A percentile compares a stretch with the other conserved stretches of the same genome.
These are phyloP conservation scores for Naganishia sp. DNA, from an alignment of 1,284 basidiomycete genomes.

Conservation along the genomic window DNA sequence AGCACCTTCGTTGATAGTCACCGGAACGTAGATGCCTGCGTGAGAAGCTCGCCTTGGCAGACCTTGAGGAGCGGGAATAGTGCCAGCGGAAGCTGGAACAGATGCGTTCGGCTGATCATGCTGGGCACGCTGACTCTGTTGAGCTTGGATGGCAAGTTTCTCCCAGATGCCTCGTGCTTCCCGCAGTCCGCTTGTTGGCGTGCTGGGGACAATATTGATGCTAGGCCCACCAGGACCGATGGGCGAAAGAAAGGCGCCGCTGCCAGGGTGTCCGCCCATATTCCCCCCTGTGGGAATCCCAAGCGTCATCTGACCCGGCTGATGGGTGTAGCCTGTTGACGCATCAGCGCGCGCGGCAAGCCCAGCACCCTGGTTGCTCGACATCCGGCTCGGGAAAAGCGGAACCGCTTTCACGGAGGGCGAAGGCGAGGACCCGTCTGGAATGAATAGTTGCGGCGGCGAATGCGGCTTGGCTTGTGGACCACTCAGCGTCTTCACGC, in stretches of 20 bases:
- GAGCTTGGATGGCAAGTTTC: slow-evolving; percentile 43
- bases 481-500: slow-evolving; percentile 25
- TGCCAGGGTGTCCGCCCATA: slow-evolving; percentile 9
- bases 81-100: slow-evolving; percentile 18
- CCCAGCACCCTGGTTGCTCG: background rate
- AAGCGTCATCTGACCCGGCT: slow-evolving; percentile 27
- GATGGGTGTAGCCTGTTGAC: slow-evolving; percentile 13
- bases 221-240: slow-evolving; percentile 49
- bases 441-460: slow-evolving; percentile 52
- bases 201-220: slow-evolving; percentile 55
- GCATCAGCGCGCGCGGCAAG: no score
- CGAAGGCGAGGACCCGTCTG: slow-evolving; percentile 45
- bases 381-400: slow-evolving; percentile 15
- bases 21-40: slow-evolving; percentile 29
- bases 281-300: slow-evolving; percentile 31
- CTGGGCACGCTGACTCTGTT: slow-evolving; percentile 36
- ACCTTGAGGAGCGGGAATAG: slow-evolving; percentile 20
- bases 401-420: slow-evolving; percentile 42
- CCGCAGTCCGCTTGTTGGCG: slow-evolving; percentile 52
- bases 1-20: background rate
- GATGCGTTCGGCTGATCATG: slow-evolving; percentile 34
- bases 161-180: slow-evolving; percentile 51
- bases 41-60: slow-evolving; percentile 30
- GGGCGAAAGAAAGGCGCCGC: slow-evolving; percentile 28
- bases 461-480: slow-evolving; percentile 52